Evolutionary conservation across 352 stramenopile genomes (phyloP).

Genomic region (Phytophthora megakarya): DNA sequence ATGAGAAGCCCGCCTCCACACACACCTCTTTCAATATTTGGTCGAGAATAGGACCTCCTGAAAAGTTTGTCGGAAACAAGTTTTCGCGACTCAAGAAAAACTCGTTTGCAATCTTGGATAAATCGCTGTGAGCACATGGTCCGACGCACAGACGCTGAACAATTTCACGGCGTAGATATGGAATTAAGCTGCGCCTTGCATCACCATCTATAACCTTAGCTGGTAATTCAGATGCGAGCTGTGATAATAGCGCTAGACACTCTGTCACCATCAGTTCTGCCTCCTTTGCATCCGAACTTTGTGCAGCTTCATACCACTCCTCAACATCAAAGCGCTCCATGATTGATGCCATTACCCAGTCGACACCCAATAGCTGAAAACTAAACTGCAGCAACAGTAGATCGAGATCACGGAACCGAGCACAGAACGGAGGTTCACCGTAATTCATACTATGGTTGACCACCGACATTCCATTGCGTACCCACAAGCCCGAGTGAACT

Average conservation of each 20-base stretch:
- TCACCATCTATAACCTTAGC: slow-evolving; percentile 56
- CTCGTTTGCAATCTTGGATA: slow-evolving; percentile 86
- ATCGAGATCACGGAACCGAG: slow-evolving; percentile 83
- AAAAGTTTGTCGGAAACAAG: slow-evolving; percentile 74
- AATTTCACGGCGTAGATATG: slow-evolving; percentile 77
- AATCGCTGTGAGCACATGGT: slow-evolving; percentile 79
- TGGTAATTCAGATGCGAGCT: slow-evolving; percentile 80
- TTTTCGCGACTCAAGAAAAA: slow-evolving; percentile 83
- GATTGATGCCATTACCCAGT: slow-evolving; percentile 82
- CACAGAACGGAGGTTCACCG: slow-evolving; percentile 85
- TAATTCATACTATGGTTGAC: slow-evolving; percentile 92
- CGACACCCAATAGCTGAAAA: slow-evolving; percentile 70
- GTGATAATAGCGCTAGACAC: slow-evolving; percentile 74
- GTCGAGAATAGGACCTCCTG: slow-evolving; percentile 65
- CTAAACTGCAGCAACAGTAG: slow-evolving; percentile 82
- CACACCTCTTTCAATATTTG: slow-evolving; percentile 84
- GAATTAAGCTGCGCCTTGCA: slow-evolving; percentile 61
- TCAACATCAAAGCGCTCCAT: slow-evolving; percentile 70
- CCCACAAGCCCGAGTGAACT: slow-evolving; percentile 84
- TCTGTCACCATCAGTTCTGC: slow-evolving; percentile 81
- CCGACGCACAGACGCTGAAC: slow-evolving; percentile 83
- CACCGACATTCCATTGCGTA: slow-evolving; percentile 84
- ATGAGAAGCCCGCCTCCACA: slow-evolving; percentile 32
- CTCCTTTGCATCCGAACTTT: slow-evolving; percentile 52
- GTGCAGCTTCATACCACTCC: slow-evolving; percentile 57